phyloP scores from a whole-genome alignment of 176 grass and related monocot genomes.

The Musa troglodytarum region DNA sequence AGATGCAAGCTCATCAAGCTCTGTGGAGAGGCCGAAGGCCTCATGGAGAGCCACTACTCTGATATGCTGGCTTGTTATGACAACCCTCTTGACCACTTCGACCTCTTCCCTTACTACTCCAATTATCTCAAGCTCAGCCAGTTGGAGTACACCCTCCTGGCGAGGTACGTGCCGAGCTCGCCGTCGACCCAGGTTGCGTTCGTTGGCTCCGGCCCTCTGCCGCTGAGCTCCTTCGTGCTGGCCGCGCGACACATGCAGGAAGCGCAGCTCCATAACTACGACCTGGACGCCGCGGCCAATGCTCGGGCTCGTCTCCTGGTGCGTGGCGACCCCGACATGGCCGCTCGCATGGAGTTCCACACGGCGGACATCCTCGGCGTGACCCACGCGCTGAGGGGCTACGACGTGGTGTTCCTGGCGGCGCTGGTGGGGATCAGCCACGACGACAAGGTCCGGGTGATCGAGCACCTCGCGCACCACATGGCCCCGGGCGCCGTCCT shows the following conservation, averaged over 20 bases:
- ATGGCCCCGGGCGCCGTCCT: slow-evolving; percentile 58
- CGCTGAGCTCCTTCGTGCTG: slow-evolving; percentile 36
- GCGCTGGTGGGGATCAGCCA: slow-evolving; percentile 55
- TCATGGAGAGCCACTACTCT: slow-evolving; percentile 71
- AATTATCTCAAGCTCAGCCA: slow-evolving; percentile 77
- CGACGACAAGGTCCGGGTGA: slow-evolving; percentile 46
- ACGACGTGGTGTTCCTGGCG: slow-evolving; percentile 75
- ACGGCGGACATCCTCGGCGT: slow-evolving; percentile 50
- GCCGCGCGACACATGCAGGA: slow-evolving; percentile 16
- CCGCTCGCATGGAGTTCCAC: slow-evolving; percentile 45
- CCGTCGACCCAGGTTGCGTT: slow-evolving; percentile 43
- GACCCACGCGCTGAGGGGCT: slow-evolving; percentile 20
- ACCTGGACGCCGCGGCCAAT: slow-evolving; percentile 32
- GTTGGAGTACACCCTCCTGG: slow-evolving; percentile 53
- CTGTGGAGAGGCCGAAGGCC: slow-evolving; percentile 62
- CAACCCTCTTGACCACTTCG: slow-evolving; percentile 55
- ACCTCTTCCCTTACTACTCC: slow-evolving; percentile 64
- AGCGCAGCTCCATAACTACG: slow-evolving; percentile 24
- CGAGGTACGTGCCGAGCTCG: slow-evolving; percentile 24
- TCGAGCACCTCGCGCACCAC: slow-evolving; percentile 47
- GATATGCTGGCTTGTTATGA: slow-evolving; percentile 52
- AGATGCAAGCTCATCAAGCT: slow-evolving; percentile 40
- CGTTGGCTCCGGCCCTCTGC: slow-evolving; percentile 53
- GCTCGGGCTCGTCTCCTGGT: slow-evolving; percentile 40
- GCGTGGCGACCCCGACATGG: slow-evolving; percentile 29